Evolutionary conservation across 805 yeast species (phyloP).

Genomic region (Yarrowia sp.): DNA sequence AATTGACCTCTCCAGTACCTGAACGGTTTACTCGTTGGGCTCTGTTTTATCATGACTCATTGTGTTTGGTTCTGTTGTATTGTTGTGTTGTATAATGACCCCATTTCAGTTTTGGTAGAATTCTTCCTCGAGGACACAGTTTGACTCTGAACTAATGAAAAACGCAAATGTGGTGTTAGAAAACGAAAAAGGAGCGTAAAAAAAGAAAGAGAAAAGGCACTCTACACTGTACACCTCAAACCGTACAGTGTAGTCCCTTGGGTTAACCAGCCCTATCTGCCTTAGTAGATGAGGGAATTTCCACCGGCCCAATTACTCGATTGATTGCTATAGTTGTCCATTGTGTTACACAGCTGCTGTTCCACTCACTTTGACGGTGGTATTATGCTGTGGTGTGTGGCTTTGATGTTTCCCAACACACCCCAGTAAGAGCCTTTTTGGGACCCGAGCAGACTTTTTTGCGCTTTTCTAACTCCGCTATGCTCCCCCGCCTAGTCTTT

Average conservation of each 20-base stretch:
- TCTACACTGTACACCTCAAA: background rate
- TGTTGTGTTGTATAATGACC: background rate
- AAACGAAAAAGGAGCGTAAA: background rate
- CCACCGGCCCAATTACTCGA: background rate
- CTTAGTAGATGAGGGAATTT: background rate
- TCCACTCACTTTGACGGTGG: too few relatives aligned
- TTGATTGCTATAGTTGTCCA: too few relatives aligned
- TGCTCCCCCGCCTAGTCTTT: conserved; percentile 1
- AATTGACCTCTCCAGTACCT: too few relatives aligned
- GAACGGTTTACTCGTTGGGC: too few relatives aligned
- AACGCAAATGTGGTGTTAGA: background rate
- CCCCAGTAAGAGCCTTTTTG: background rate
- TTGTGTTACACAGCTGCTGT: too few relatives aligned
- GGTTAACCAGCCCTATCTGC: conserved; percentile 1
- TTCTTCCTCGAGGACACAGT: background rate
- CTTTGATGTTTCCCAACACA: conserved; percentile 3
- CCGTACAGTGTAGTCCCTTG: background rate
- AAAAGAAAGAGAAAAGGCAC: background rate
- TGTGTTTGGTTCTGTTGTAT: background rate
- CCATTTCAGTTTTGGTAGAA: background rate
- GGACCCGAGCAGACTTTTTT: background rate
- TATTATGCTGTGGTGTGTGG: background rate
- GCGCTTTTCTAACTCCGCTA: background rate
- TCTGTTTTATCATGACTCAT: background rate
- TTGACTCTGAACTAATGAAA: background rate